A percentile compares a stretch with the other conserved stretches of the same genome.
phyloP scores from a whole-genome alignment of 2,329 filamentous ascomycete genomes.

The Nothomitra cinnamomea region DNA sequence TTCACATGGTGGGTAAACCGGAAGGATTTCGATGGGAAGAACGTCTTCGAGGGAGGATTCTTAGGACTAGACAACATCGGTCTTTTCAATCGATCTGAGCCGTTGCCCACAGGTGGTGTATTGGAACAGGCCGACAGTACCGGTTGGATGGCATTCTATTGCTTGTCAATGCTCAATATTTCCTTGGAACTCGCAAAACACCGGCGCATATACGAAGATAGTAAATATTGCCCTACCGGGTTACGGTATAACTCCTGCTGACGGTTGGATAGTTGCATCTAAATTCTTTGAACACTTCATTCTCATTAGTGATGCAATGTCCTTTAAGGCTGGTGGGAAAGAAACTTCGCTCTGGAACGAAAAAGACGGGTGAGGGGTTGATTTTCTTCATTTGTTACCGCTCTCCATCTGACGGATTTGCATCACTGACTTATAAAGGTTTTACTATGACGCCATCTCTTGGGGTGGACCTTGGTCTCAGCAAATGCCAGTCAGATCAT shows the following conservation, averaged over 20 bases:
- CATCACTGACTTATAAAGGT: conserved; percentile 29
- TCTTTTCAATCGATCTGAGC: conserved; percentile 91
- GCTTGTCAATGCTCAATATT: conserved; percentile 91
- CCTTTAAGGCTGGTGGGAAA: conserved; percentile 52
- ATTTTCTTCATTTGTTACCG: too few relatives aligned
- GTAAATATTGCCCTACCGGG: conserved; percentile 11
- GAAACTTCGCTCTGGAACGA: conserved; percentile 92
- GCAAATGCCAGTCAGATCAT: conserved; percentile 77
- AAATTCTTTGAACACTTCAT: conserved; percentile 99
- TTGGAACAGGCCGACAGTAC: conserved; percentile 95
- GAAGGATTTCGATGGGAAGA: conserved; percentile 87
- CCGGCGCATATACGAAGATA: conserved; percentile 84
- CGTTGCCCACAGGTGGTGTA: conserved; percentile 79
- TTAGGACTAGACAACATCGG: conserved; percentile 94
- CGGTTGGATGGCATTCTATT: conserved; percentile 98
- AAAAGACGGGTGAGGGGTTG: conserved; percentile 44
- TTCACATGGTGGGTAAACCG: conserved; percentile 99
- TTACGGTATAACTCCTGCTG: not conserved
- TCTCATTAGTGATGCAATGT: conserved; percentile 95
- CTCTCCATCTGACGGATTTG: not conserved
- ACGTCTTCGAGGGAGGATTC: conserved; percentile 94
- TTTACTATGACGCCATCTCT: conserved; percentile 97
- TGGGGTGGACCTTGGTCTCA: conserved; percentile 90
- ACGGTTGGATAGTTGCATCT: conserved; percentile 46
- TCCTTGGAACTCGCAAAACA: conserved; percentile 89